Evolutionary conservation across 495 filamentous ascomycete species (phyloP), one percentile per base, ranked within the genome.

Genomic region (Symbiotaphrina buchneri): DNA sequence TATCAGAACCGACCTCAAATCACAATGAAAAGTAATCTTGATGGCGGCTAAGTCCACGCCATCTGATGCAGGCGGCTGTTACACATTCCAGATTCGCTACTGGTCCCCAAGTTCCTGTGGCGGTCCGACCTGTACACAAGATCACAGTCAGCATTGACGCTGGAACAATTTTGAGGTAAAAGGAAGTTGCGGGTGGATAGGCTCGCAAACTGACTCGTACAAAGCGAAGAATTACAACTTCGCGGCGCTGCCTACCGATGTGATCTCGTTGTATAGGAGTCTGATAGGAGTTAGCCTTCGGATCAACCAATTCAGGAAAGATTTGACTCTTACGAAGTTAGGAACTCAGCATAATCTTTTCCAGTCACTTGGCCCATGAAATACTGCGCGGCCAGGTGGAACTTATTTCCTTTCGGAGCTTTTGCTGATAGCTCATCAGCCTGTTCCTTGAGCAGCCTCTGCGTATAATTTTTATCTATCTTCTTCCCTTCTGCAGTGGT

Each of bases 301-400:
- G 21, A 24, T 21, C 2, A 4, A 34, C 36, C 13, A 28, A 19
- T 8, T 21, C 15, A 10, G 16, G 17, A 14, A 20, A 27, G n/a
- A 6, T 11, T 38, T 13, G 23, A 21, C 13, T 63, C 67, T 58
- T 46, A 72, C 64, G 67, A 64, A 4, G 87, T 97, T 63, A 97
- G 54, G 58, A 97, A 97, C 49, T 97, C 90, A 4, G 83, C 82
- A 54, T 92, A 93, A 39, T 92, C 80, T 58, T 97, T 90, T 17
- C 87, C 87, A 4, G 84, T 95, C 14, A 95, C 74, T 67, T 97
- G 87, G 24, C 65, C 59, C 10, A 76, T 68, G 43, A 95, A 95
- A 55, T 95, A 95, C 47, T 83, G 72, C 1, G 81, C 79, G 2
- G 87, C 87, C 22, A 92, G 68, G 29, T 71, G 66, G 55, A 68